Conservation (phyloP, 2,329 filamentous ascomycete genomes). For the Monilinia fructicola region DNA sequence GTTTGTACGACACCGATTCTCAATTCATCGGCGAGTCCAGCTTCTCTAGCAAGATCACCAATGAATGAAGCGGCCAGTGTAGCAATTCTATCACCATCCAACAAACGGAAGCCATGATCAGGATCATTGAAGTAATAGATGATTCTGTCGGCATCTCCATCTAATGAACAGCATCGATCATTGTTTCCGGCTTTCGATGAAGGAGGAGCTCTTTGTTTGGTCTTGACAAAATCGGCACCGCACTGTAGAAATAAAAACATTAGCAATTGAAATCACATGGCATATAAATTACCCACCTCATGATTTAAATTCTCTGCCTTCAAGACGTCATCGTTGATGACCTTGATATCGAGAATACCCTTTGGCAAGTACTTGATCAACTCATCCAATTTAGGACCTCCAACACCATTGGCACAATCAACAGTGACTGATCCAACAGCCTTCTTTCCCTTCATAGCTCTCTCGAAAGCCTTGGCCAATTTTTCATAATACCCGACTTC, state of each 20-base stretch:
- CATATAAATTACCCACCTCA: constrained; percentile 57
- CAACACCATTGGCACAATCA: constrained; percentile 96
- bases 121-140: constrained; percentile 92
- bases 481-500: constrained; percentile 96
- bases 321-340: constrained; percentile 91
- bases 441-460: constrained; percentile 75
- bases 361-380: constrained; percentile 79
- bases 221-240: constrained; percentile 97
- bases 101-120: constrained; percentile 80
- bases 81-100: constrained; percentile 95
- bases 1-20: constrained; percentile 96
- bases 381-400: constrained; percentile 84
- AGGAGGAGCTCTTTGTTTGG: constrained; percentile 85
- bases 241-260: constrained; percentile 55
- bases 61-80: constrained; percentile 93
- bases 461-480: constrained; percentile 78
- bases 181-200: constrained; percentile 73
- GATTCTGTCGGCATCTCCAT: constrained; percentile 92
- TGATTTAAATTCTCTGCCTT: constrained; percentile 86
- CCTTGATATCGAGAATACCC: constrained; percentile 73
- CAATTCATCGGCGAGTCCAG: constrained; percentile 75
- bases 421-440: constrained; percentile 74
- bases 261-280: constrained; percentile 3
- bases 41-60: constrained; percentile 77
- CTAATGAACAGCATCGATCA: constrained; percentile 83